phyloP scores from a whole-genome alignment of 495 filamentous ascomycete species.

The Letharia columbiana region DNA sequence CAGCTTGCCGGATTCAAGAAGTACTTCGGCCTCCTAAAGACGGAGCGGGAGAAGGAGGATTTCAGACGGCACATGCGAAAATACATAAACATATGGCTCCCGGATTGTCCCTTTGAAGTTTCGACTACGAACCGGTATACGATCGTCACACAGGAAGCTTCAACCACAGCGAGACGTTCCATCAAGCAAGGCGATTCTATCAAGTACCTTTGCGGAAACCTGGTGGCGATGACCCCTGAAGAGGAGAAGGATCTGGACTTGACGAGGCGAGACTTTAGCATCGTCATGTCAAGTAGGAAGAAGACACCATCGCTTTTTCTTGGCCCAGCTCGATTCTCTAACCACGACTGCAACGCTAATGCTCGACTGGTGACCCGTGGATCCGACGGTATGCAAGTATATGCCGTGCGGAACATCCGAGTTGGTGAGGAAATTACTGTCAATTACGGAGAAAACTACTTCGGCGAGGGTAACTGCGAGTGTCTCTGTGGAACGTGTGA shows the following conservation, averaged over 20 bases:
- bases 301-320: conserved; percentile 84
- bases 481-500: conserved; percentile 90
- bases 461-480: conserved; percentile 89
- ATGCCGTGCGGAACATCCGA: conserved; percentile 69
- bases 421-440: conserved; percentile 93
- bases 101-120: conserved; percentile 90
- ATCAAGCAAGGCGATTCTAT: conserved; percentile 77
- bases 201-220: conserved; percentile 82
- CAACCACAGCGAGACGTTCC: conserved; percentile 68
- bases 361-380: conserved; percentile 73
- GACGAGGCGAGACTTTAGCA: conserved; percentile 84
- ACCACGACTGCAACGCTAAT: conserved; percentile 95
- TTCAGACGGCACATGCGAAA: conserved; percentile 79
- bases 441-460: conserved; percentile 91
- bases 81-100: conserved; percentile 87
- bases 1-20: conserved; percentile 64
- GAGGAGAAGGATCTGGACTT: conserved; percentile 75
- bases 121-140: conserved; percentile 92
- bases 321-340: conserved; percentile 90
- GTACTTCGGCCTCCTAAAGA: conserved; percentile 55
- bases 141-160: conserved; percentile 79
- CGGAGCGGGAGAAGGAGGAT: conserved; percentile 74
- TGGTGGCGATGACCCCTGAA: conserved; percentile 80
- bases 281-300: conserved; percentile 86
- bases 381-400: conserved; percentile 77